These are phyloP conservation scores for Plectosphaerella cucumerina DNA, from an alignment of 2,329 filamentous ascomycete genomes.

Conservation along the genomic window DNA sequence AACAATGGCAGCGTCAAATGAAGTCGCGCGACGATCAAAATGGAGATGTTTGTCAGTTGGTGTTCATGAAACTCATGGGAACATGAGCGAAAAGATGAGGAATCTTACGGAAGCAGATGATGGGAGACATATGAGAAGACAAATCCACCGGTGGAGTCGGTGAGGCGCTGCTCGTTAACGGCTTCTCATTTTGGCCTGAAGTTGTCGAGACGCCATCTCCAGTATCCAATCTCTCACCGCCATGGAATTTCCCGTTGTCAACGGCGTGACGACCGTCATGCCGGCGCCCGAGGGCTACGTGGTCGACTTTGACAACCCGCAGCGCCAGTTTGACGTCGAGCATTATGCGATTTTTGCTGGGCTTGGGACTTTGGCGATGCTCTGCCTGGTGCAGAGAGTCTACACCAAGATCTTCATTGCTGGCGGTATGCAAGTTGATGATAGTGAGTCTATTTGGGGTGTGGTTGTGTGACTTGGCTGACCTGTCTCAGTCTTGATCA, in stretches of 20 bases:
- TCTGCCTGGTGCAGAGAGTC: constrained; percentile 20
- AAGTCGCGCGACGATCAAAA: neutral
- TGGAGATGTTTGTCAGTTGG: too few relatives aligned
- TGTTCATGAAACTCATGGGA: too few relatives aligned
- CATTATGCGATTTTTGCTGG: constrained; percentile 22
- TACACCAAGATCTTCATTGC: constrained; percentile 16
- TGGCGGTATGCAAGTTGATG: constrained; percentile 11
- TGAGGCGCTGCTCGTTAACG: neutral
- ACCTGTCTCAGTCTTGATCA: constrained; percentile 16
- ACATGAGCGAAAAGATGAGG: too few relatives aligned
- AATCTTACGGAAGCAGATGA: too few relatives aligned
- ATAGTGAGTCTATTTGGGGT: constrained; percentile 5
- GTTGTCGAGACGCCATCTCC: neutral
- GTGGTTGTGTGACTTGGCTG: neutral
- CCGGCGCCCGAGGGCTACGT: constrained; percentile 24
- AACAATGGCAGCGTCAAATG: too few relatives aligned
- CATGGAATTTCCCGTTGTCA: constrained; percentile 14
- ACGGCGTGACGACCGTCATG: constrained; percentile 19
- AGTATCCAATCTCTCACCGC: neutral
- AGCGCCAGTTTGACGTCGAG: constrained; percentile 14
- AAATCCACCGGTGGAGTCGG: too few relatives aligned
- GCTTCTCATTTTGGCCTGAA: neutral
- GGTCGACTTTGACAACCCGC: constrained; percentile 27
- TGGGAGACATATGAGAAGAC: too few relatives aligned
- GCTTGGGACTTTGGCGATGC: constrained; percentile 16